A percentile compares a stretch with the other conserved stretches of the same genome.
phyloP scores from a whole-genome alignment of 345 rosid species.

The Jatropha curcas region DNA sequence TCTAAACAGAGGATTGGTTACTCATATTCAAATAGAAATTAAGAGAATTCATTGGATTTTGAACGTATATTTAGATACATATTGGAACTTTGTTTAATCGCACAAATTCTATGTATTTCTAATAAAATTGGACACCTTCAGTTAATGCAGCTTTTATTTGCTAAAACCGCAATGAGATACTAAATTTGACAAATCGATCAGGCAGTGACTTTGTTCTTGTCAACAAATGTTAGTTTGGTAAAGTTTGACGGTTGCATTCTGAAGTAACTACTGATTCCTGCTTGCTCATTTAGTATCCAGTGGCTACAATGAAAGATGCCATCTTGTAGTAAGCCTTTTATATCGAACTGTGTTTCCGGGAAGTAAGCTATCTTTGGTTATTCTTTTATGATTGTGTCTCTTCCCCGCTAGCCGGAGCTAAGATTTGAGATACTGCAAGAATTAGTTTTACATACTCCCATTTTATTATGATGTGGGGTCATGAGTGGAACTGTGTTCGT shows the following conservation, averaged over 20 bases:
- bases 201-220: background rate
- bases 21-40: background rate
- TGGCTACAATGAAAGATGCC: too few species aligned
- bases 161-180: background rate
- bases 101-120: background rate
- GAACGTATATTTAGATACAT: background rate
- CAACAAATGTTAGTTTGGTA: background rate
- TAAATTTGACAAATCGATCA: background rate
- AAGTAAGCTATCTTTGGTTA: too few species aligned
- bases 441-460: background rate
- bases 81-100: background rate
- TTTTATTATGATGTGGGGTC: background rate
- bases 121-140: background rate
- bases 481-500: background rate
- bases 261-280: background rate
- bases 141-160: background rate
- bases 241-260: background rate
- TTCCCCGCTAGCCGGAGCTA: too few species aligned
- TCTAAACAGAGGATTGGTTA: background rate
- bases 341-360: too few species aligned
- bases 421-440: background rate
- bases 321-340: too few species aligned
- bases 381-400: too few species aligned
- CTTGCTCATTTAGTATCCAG: slow-evolving; percentile 5
- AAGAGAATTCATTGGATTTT: background rate